Evolutionary conservation across 139 green algal genomes (phyloP).

Genomic region (Chlorella sorokiniana): DNA sequence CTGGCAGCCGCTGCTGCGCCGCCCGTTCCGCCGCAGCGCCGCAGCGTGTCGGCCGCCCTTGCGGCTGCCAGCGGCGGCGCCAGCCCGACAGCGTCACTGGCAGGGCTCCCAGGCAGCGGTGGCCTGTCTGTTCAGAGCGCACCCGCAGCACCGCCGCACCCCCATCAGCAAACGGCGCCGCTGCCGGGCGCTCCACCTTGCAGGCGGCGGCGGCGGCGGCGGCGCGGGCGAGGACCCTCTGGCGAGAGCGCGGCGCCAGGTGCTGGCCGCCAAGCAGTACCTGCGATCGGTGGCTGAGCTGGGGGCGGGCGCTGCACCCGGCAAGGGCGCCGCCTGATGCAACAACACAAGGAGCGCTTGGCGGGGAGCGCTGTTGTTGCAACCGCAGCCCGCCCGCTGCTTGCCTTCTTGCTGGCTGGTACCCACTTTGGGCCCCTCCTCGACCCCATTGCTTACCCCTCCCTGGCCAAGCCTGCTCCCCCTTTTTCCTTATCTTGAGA

Average conservation of each 20-base stretch:
- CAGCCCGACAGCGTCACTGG: not conserved
- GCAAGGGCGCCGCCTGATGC: not conserved
- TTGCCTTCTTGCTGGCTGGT: too few relatives aligned
- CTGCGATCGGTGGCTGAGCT: constrained; percentile 30
- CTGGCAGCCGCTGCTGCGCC: not conserved
- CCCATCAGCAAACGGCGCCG: too few relatives aligned
- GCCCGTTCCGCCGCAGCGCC: not conserved
- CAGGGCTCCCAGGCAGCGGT: too few relatives aligned
- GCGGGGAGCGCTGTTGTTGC: too few relatives aligned
- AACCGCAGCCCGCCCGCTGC: too few relatives aligned
- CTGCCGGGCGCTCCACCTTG: not conserved
- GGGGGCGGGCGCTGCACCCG: not conserved
- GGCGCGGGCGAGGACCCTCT: constrained; percentile 29
- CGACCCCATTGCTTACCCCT: too few relatives aligned
- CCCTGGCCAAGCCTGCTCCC: too few relatives aligned
- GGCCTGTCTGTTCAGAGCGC: not conserved
- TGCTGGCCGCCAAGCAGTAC: constrained; percentile 44
- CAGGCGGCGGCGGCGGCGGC: not conserved
- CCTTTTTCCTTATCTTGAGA: too few relatives aligned
- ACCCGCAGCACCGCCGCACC: not conserved
- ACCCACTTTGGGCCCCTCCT: too few relatives aligned
- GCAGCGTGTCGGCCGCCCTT: constrained; percentile 15
- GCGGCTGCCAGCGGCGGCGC: constrained; percentile 8
- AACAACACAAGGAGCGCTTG: too few relatives aligned
- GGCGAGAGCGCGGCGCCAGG: constrained; percentile 36